Conservation (phyloP, 2,329 filamentous ascomycete species). For the Xylaria sp. region DNA sequence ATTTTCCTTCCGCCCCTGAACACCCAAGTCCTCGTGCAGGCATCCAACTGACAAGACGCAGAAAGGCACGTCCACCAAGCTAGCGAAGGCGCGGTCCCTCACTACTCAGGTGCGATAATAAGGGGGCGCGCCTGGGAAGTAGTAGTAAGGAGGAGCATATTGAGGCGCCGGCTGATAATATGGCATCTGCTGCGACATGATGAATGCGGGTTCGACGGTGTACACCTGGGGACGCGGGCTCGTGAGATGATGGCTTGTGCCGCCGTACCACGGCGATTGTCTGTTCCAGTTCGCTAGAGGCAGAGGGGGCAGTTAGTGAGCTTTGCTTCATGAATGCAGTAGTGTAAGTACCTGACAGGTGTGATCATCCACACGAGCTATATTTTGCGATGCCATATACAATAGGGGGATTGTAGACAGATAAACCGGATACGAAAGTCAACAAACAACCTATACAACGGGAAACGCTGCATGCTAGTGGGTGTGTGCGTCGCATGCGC, state of each 20-base stretch:
- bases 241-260: conserved; percentile 29
- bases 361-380: not conserved
- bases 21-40: not conserved
- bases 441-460: too few relatives aligned
- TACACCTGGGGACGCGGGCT: conserved; percentile 31
- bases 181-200: conserved; percentile 16
- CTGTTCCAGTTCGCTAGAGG: conserved; percentile 14
- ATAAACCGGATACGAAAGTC: not conserved
- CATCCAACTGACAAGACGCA: not conserved
- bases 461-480: not conserved
- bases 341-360: not conserved
- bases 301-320: not conserved
- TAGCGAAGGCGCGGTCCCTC: not conserved
- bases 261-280: conserved; percentile 24
- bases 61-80: not conserved
- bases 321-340: not conserved
- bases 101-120: conserved; percentile 20
- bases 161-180: conserved; percentile 15
- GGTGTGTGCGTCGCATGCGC: not conserved
- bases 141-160: not conserved
- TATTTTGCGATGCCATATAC: not conserved
- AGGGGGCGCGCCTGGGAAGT: conserved; percentile 2
- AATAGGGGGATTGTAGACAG: too few relatives aligned
- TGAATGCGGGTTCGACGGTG: conserved; percentile 26
- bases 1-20: not conserved